A percentile compares a stretch with the other conserved stretches of the same genome.
Evolutionary conservation across 192 early-diverging fungal species (phyloP).

Genomic region (Endogone sp.): DNA sequence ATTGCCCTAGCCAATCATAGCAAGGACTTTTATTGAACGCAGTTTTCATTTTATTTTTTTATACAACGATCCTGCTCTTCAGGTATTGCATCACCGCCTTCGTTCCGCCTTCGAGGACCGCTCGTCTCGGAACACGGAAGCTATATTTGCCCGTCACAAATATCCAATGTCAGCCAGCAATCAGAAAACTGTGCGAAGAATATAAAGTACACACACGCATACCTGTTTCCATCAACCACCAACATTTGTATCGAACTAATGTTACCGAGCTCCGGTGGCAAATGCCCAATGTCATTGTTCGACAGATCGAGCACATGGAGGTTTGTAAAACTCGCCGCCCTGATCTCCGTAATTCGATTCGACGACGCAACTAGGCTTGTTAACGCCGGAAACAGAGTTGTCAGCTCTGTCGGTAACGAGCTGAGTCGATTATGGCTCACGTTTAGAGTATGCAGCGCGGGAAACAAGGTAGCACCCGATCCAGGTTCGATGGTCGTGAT

Average conservation of each 20-base stretch:
- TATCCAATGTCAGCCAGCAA: too few species aligned
- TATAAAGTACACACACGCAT: not conserved
- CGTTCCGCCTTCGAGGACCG: constrained; percentile 48
- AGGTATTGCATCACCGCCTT: constrained; percentile 52
- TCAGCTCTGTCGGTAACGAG: constrained; percentile 30
- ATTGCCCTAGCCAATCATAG: too few species aligned
- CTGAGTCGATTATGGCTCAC: constrained; percentile 30
- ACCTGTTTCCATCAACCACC: constrained; percentile 44
- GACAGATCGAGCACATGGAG: constrained; percentile 44
- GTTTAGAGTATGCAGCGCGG: constrained; percentile 38
- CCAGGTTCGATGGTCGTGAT: constrained; percentile 19
- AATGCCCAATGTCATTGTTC: constrained; percentile 45
- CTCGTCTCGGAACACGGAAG: constrained; percentile 48
- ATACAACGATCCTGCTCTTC: not conserved
- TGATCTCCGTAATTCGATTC: constrained; percentile 38
- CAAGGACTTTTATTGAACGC: too few species aligned
- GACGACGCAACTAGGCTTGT: constrained; percentile 29
- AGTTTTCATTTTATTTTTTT: too few species aligned
- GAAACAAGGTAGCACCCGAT: constrained; percentile 17
- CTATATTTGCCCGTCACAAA: too few species aligned
- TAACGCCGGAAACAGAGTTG: constrained; percentile 39
- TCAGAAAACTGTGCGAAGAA: too few species aligned
- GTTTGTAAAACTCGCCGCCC: constrained; percentile 35
- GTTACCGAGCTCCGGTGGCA: constrained; percentile 49
- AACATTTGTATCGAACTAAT: constrained; percentile 39